Base-by-base conservation (phyloP, 805 yeast genomes). In the Lipomyces anomalus region DNA sequence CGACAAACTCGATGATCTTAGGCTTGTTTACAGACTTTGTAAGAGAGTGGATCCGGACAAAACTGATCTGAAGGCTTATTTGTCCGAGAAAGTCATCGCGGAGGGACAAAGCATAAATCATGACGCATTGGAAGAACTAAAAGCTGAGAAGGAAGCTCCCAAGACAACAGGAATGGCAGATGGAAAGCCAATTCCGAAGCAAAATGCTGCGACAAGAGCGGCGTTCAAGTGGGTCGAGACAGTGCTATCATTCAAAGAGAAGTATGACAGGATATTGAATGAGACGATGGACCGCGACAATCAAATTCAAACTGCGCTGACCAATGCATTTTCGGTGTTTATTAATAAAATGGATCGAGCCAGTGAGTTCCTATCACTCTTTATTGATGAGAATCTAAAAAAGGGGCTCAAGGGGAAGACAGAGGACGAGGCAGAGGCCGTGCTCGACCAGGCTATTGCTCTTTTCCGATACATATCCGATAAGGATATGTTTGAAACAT, bases 401-500 rank as follows among this genome's bases (percentile, higher is more conserved):
- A 74, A 72, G 51, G 63, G 71, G 32, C 63, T 74, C n/a, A 68
- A 70, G 41, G 76, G 71, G 39, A 69, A 70, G 52, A 60, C 72
- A 22, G 68, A 75, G 51, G 68, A 73, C 52, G 72, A 73, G 56
- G 58, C 70, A 43, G 72, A 72, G 68, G 57, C 70, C 56, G 16
- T 76, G 6, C 65, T 87, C 37, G 70, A 70, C 38, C 72, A 74
- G 21, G 76, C 88, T 0, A 72, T 84, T 16, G 64, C 71, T 20
- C 72, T 89, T 30, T 79, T 88, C 58, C 68, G 82, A 46, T 80
- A 78, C 58, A 70, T 88, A 38, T 73, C 77, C 47, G 95, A 89
- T 57, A 89, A 87, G 59, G 96, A 88, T 64, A 67, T 84, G 28
- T 89, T 88, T 65, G 95, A 87, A 60, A 80, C 76, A 29, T 80